These are phyloP conservation scores for Globisporangium heterothallicum DNA, from an alignment of 352 stramenopile species.

Conservation along the genomic window DNA sequence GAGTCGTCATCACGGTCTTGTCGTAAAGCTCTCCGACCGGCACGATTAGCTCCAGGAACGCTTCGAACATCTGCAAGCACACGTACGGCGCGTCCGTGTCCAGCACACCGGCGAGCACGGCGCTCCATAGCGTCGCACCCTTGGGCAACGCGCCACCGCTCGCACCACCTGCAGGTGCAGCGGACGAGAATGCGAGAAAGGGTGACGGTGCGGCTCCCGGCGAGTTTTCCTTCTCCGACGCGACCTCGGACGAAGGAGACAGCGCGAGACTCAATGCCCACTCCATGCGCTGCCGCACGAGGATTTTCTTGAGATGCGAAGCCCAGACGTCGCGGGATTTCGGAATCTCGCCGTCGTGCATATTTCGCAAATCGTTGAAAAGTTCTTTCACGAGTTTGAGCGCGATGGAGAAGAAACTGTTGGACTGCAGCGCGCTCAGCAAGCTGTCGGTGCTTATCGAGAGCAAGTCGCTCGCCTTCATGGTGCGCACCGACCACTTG, in stretches of 20 bases:
- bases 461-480: slow-evolving; percentile 19
- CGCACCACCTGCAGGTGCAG: neutral
- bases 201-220: neutral
- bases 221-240: neutral
- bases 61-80: slow-evolving; percentile 36
- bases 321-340: slow-evolving; percentile 14
- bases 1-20: slow-evolving; percentile 5
- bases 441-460: slow-evolving; percentile 9
- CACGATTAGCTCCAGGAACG: slow-evolving; percentile 34
- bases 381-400: slow-evolving; percentile 16
- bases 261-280: slow-evolving; percentile 11
- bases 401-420: slow-evolving; percentile 17
- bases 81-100: slow-evolving; percentile 20
- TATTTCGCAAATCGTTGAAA: slow-evolving; percentile 4
- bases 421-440: slow-evolving; percentile 13
- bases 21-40: slow-evolving; percentile 17
- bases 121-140: slow-evolving; percentile 17
- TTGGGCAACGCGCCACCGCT: neutral
- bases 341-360: slow-evolving; percentile 4
- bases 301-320: slow-evolving; percentile 13
- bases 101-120: slow-evolving; percentile 14
- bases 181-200: slow-evolving; percentile 1
- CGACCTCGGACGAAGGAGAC: neutral
- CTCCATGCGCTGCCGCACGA: slow-evolving; percentile 14
- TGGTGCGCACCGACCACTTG: slow-evolving; percentile 11